These are phyloP conservation scores for Delonix regia DNA, from an alignment of 306 rosid genomes.

Conservation along the genomic window DNA sequence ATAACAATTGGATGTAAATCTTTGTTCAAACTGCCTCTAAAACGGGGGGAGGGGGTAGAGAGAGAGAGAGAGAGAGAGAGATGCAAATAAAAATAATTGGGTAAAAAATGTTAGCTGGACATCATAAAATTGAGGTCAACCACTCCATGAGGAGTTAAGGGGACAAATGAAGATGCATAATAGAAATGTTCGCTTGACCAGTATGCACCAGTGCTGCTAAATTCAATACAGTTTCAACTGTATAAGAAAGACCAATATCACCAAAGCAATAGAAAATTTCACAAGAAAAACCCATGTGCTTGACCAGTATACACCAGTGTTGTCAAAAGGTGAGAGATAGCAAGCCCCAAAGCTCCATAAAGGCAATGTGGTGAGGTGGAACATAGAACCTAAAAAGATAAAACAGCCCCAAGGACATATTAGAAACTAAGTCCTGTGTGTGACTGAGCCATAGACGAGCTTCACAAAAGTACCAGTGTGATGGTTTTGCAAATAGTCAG, in stretches of 20 bases:
- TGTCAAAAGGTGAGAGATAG: too few species aligned
- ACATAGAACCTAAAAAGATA: too few species aligned
- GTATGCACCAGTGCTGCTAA: too few species aligned
- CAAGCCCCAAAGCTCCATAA: too few species aligned
- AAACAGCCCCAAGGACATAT: too few species aligned
- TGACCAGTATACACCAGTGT: too few species aligned
- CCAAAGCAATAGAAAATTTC: not conserved
- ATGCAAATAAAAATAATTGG: not conserved
- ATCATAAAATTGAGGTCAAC: not conserved
- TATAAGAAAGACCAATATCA: not conserved
- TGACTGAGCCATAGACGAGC: too few species aligned
- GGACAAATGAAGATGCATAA: not conserved
- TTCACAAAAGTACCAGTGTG: too few species aligned
- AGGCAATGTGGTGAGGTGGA: too few species aligned
- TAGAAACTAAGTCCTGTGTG: too few species aligned
- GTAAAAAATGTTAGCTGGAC: not conserved
- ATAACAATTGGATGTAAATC: not conserved
- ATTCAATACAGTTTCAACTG: not conserved
- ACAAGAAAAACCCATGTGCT: not conserved
- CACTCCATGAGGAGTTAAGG: not conserved
- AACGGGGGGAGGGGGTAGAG: not conserved
- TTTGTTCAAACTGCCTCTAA: not conserved
- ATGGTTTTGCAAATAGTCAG: too few species aligned
- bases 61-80: too few species aligned
- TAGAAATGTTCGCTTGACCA: not conserved